phyloP scores from a whole-genome alignment of 2,329 filamentous ascomycete species.

The Alternaria burnsii region DNA sequence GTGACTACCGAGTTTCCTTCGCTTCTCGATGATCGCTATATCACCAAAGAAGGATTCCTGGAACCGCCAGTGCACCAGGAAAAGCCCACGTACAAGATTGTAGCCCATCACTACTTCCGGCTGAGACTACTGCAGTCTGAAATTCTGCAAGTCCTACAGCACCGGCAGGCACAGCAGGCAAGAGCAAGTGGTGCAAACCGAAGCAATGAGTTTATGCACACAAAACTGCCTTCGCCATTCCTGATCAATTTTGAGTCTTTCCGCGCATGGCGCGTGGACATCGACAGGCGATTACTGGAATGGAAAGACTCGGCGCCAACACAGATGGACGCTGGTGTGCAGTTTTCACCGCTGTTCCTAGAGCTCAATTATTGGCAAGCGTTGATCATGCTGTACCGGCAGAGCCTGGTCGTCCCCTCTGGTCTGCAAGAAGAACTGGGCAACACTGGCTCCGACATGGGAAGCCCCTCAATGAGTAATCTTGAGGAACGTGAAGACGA shows the following conservation, averaged over 20 bases:
- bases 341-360: constrained; percentile 87
- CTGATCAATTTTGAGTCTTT: constrained; percentile 85
- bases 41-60: constrained; percentile 79
- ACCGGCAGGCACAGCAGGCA: constrained; percentile 85
- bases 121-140: constrained; percentile 90
- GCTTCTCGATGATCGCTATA: constrained; percentile 84
- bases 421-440: constrained; percentile 82
- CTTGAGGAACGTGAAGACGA: constrained; percentile 79
- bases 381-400: constrained; percentile 93
- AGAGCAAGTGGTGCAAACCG: constrained; percentile 71
- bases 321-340: constrained; percentile 81
- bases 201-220: constrained; percentile 77
- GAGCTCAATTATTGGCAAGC: constrained; percentile 98
- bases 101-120: constrained; percentile 91
- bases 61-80: constrained; percentile 65
- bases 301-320: constrained; percentile 88
- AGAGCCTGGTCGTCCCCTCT: constrained; percentile 85
- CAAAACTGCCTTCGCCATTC: constrained; percentile 83
- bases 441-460: constrained; percentile 64
- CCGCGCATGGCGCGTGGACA: constrained; percentile 85
- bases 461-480: constrained; percentile 68
- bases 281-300: constrained; percentile 81
- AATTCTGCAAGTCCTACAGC: constrained; percentile 91
- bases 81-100: constrained; percentile 85
- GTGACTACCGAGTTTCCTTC: constrained; percentile 96